Base-by-base conservation (phyloP, 176 grass and related monocot species). In the Otatea glauca region DNA sequence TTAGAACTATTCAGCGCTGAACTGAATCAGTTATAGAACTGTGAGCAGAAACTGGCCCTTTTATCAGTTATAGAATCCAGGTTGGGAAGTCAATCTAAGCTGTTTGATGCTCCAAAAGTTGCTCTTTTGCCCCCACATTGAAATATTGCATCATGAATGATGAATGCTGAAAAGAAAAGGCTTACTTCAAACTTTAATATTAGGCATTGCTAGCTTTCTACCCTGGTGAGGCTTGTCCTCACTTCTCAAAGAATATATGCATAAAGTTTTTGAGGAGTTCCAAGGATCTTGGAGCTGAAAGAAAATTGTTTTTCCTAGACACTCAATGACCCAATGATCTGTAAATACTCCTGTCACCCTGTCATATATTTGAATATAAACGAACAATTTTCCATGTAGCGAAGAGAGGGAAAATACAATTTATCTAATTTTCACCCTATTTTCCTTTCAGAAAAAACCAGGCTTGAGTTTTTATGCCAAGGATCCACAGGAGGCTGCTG, bases 401-500 rank as follows among this genome's bases (percentile, higher is more conserved):
- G 68, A 77, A 83, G 37, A 71, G 58, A 50, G 6, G 23, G 3
- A 6, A 74, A 66, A 50, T 67, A 24, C 18, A 78, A 32, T 37
- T 55, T 56, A 24, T 73, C 71, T 89, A 8, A 85, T 77, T 56
- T 41, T 81, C 71, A 37, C 44, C 67, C n/a, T 75, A 54, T 70
- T 90, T 80, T 83, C 41, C 10, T 38, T 82, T 60, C 91, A 98
- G 96, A 41, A 42, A 92, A 94, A 93, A 79, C 93, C 91, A 49
- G 96, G 96, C 39, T 75, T 98, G 65, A 98, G 96, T 86, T 76
- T 68, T 63, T 90, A 80, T 81, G 93, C 96, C 14, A 88, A 92
- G 45, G 89, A 93, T 85, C 96, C 96, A 16, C 86, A 94, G 48
- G 74, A 98, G 78, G 96, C 96, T 87, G 96, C 96, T 54, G 76